phyloP scores from a whole-genome alignment of 1,139 yeast genomes.

The Kurtzmaniella natalensis region DNA sequence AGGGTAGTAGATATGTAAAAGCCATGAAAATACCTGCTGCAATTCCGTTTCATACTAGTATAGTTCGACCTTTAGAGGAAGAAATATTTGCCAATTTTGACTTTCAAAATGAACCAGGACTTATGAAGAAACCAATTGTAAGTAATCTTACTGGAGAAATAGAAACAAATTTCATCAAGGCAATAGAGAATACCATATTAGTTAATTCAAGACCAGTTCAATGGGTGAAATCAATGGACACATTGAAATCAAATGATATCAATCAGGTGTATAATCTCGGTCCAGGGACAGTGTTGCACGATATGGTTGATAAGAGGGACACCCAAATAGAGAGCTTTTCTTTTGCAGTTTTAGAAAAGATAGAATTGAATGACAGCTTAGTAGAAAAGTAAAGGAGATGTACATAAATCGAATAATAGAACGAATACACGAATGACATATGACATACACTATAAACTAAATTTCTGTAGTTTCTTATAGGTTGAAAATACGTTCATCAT shows the following conservation, averaged over 20 bases:
- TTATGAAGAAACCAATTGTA: constrained; percentile 20
- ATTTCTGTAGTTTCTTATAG: too few relatives aligned
- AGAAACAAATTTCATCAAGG: constrained; percentile 12
- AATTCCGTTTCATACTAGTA: constrained; percentile 50
- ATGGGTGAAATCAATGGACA: constrained; percentile 34
- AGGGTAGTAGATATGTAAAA: constrained; percentile 14
- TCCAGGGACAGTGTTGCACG: constrained; percentile 32
- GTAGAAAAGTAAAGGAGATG: too few relatives aligned
- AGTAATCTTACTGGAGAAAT: constrained; percentile 32
- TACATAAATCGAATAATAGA: too few relatives aligned
- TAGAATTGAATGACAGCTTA: too few relatives aligned
- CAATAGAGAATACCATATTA: constrained; percentile 25
- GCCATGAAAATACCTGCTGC: constrained; percentile 38
- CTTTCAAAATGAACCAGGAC: not conserved
- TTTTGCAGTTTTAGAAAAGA: too few relatives aligned
- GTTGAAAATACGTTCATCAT: too few relatives aligned
- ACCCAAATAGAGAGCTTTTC: too few relatives aligned
- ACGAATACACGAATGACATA: too few relatives aligned
- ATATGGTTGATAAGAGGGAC: too few relatives aligned
- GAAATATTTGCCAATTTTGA: constrained; percentile 17
- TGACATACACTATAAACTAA: too few relatives aligned
- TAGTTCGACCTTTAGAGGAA: constrained; percentile 34
- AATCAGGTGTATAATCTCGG: constrained; percentile 29
- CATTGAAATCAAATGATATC: constrained; percentile 15
- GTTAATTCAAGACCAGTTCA: constrained; percentile 42